phyloP scores from a whole-genome alignment of 768 basidiomycete species.

The Lactarius pseudohatsudake region DNA sequence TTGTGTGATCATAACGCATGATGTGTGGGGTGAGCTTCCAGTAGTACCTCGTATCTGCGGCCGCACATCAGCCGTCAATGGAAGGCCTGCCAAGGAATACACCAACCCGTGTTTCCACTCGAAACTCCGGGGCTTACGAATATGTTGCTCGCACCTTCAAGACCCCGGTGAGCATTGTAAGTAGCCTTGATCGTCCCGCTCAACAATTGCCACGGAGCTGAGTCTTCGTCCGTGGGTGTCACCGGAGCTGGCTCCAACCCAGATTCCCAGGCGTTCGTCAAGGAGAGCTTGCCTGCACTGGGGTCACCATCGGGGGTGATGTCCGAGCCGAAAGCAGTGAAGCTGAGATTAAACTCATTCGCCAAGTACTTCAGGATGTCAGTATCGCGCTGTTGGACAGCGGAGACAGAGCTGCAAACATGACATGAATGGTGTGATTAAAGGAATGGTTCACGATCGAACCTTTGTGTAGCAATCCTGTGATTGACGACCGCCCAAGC shows the following conservation, averaged over 20 bases:
- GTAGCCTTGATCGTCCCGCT: conserved; percentile 46
- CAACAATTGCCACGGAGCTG: conserved; percentile 41
- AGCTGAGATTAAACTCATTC: conserved; percentile 42
- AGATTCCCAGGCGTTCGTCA: conserved; percentile 40
- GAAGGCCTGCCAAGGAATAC: not conserved
- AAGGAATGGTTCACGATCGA: not conserved
- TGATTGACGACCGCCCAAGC: conserved; percentile 40
- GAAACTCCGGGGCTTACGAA: conserved; percentile 43
- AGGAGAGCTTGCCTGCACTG: conserved; percentile 39
- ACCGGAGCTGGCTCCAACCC: conserved; percentile 44
- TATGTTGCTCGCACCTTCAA: conserved; percentile 31
- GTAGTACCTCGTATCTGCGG: conserved; percentile 26
- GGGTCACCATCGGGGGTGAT: conserved; percentile 31
- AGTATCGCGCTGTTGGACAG: conserved; percentile 35
- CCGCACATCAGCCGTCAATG: not conserved
- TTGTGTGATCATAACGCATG: conserved; percentile 25
- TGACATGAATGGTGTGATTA: not conserved
- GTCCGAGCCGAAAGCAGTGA: conserved; percentile 42
- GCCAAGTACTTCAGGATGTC: conserved; percentile 35
- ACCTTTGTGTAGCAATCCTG: conserved; percentile 39
- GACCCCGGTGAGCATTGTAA: conserved; percentile 36
- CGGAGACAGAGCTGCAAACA: conserved; percentile 35
- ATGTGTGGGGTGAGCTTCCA: conserved; percentile 28
- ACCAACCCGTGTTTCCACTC: conserved; percentile 40
- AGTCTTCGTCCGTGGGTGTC: conserved; percentile 39